Evolutionary conservation across 495 filamentous ascomycete species (phyloP), one percentile per base, ranked within the genome.

Genomic region (Podospora sp.): DNA sequence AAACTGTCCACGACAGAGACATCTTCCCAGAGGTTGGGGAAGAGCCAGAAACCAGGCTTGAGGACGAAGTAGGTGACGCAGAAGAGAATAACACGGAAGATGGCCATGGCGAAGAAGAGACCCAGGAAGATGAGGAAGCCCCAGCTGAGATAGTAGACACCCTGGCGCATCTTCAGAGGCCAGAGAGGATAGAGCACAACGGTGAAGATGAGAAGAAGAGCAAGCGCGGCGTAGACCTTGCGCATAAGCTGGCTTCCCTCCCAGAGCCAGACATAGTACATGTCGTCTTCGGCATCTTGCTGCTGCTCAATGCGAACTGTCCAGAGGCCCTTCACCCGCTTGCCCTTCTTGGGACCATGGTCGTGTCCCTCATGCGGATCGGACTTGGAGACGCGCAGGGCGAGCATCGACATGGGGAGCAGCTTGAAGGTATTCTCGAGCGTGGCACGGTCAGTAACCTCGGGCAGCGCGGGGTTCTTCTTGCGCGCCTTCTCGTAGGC

Each of bases 1-100:
- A 99, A 99, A 78, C 91, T 96, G 68, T 99, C 96, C 73, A 98
- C 90, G 79, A 99, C 97, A 8, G 94, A 95, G 53, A 99, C 96
- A 76, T 99, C 96, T 78, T 98, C 96, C 80, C 97, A 99, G 22
- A 99, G 77, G 75, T 99, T 99, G 55, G 96, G 96, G 83, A 93
- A 99, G 55, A 99, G 84, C 96, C 96, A 99, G 29, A 99, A 83
- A 68, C 96, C 96, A 0, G 94, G 95, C 16, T 93, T 84, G 11
- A 88, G 85, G 8, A 86, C 83, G 74, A 98, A 94, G 71, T 96
- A 91, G 12, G 96, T 98, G 75, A 94, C 79, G 71, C 90, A 90
- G 81, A 98, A 99, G n/a, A 99, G 81, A 62, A 98, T 96, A 22
- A 98, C 83, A 63, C 96, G 87, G 86, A 98, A 92, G 70, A 99